These are phyloP conservation scores for Stentor roeselii DNA, from an alignment of 73 alveolate genomes.

Conservation along the genomic window DNA sequence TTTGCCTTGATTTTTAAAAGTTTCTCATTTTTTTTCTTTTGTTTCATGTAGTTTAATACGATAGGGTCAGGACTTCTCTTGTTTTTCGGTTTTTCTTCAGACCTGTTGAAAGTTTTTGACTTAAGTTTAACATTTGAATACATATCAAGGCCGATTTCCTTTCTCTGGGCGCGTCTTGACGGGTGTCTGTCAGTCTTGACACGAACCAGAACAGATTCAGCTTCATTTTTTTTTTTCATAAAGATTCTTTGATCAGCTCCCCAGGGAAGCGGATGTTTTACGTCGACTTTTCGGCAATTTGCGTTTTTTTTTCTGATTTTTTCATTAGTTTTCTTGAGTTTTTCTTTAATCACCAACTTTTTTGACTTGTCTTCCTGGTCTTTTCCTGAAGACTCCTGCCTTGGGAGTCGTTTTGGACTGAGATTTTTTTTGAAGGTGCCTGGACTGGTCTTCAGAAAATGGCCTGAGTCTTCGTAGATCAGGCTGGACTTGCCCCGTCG, in stretches of 20 bases:
- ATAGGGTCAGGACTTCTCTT: background rate
- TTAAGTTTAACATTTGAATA: background rate
- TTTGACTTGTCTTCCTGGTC: background rate
- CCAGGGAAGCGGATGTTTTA: background rate
- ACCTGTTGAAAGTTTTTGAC: too few species aligned
- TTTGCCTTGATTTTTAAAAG: background rate
- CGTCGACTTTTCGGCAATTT: background rate
- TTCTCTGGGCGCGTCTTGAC: background rate
- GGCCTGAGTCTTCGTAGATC: background rate
- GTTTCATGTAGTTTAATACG: background rate
- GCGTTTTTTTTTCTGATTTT: background rate
- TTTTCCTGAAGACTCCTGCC: background rate
- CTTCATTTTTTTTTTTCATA: background rate
- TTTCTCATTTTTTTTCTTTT: background rate
- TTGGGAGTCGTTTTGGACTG: too few species aligned
- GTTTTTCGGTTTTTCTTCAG: background rate
- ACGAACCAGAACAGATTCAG: background rate
- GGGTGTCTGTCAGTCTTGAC: background rate
- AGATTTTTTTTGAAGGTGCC: background rate
- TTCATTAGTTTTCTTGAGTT: background rate
- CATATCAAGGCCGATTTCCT: background rate
- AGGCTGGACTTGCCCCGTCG: background rate
- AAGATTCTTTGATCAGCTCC: background rate
- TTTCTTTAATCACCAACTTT: background rate
- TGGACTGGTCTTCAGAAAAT: background rate